Conservation (phyloP, 352 stramenopile species). For the Aphanomyces astaci region DNA sequence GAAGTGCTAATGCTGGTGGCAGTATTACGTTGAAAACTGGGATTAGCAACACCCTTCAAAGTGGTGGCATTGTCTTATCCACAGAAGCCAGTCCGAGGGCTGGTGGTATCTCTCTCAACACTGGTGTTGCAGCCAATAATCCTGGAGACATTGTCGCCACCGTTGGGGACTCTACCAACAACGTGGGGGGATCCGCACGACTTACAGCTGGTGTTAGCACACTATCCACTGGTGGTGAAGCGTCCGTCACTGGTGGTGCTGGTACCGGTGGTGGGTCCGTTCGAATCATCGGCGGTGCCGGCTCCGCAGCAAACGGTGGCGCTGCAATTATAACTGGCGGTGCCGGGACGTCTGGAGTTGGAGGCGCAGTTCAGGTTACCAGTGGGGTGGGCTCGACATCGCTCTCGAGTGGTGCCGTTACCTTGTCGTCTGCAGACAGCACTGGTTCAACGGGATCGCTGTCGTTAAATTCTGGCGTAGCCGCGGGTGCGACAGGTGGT, state of each 20-base stretch:
- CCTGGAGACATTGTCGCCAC: constrained; percentile 20
- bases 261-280: constrained; percentile 25
- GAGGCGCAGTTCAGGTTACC: not conserved
- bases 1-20: constrained; percentile 19
- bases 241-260: constrained; percentile 31
- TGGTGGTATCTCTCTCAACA: not conserved
- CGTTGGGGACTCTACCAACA: constrained; percentile 35
- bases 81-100: not conserved
- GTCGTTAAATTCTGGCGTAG: not conserved
- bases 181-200: constrained; percentile 40
- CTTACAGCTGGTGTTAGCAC: constrained; percentile 1
- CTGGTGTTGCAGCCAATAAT: not conserved
- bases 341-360: constrained; percentile 28
- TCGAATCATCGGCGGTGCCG: constrained; percentile 18
- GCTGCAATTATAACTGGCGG: constrained; percentile 32
- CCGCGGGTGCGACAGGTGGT: not conserved
- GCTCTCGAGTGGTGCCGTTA: not conserved
- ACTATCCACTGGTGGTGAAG: constrained; percentile 20
- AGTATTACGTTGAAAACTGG: constrained; percentile 15
- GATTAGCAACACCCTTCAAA: not conserved
- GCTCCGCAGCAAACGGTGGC: constrained; percentile 18
- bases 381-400: not conserved
- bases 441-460: not conserved
- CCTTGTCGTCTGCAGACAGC: not conserved
- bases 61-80: not conserved